Base-by-base conservation (phyloP, 192 early-diverging fungal species). In the Backusella sp. region DNA sequence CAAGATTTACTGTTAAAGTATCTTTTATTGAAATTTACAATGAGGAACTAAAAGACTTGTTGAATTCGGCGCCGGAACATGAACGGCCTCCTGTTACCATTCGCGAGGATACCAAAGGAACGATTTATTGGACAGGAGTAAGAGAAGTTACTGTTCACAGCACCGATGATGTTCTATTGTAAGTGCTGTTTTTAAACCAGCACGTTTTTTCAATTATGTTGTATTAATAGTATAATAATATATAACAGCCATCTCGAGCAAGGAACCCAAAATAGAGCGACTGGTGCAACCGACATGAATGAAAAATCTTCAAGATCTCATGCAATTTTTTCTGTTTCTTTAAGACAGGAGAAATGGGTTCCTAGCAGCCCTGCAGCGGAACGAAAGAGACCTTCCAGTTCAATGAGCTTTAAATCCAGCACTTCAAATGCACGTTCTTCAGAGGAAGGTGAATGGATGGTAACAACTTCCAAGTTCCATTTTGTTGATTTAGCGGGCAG, bases 401-500 rank as follows among this genome's bases (percentile, higher is more conserved):
- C 75, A 36, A 76, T 56, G 32, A 69, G 68, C 41, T 56, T 37
- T 12, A n/a, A 68, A 56, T 68, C 75, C 12, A 34, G 35, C 8
- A 37, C 15, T 39, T 37, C 68, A 15, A 72, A 72, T 41, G 4
- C 32, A 49, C 26, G 52, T 3, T 19, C 70, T 6, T 79, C 85
- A 0, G 79, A 82, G 15, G 67, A 72, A 17, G 74, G 73, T 9
- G 81, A 86, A 74, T 69, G 52, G n/a, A 35, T 73, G 1, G 68
- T 74, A 53, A 74, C 78, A 41, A 67, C 70, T 12, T 76, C 77
- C 36, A 99, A 99, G 85, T 97, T 99, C 75, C 92, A 98, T 77
- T 99, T 99, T 89, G 98, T 99, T 37, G 98, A 99, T 88, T 86
- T 99, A 77, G 98, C 98, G 17, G 98, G 98, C 34, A 97, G 95